Percentiles rank a stretch among this genome's conserved stretches.
phyloP scores from a whole-genome alignment of 2,329 filamentous ascomycete species.

The Teratosphaeria nubilosa region DNA sequence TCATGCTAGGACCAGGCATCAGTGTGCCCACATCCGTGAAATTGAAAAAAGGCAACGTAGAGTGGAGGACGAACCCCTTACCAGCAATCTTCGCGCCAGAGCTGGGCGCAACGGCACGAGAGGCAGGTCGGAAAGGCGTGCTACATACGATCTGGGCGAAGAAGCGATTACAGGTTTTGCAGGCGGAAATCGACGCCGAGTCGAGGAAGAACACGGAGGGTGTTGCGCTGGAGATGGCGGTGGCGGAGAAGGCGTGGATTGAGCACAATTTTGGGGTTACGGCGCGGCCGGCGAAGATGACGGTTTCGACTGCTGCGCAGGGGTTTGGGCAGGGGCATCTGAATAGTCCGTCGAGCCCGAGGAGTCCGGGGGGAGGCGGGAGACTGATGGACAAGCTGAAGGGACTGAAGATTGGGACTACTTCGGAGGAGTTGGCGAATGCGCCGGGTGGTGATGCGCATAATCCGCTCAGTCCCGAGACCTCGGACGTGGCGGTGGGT shows the following conservation, averaged over 20 bases:
- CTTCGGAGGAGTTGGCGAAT: constrained; percentile 21
- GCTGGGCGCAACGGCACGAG: constrained; percentile 55
- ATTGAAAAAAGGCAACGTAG: constrained; percentile 39
- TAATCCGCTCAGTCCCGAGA: constrained; percentile 52
- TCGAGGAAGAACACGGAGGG: constrained; percentile 66
- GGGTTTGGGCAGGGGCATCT: constrained; percentile 10
- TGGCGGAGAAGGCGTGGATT: constrained; percentile 79
- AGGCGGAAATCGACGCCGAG: constrained; percentile 67
- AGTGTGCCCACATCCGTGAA: constrained; percentile 63
- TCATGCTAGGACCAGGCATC: constrained; percentile 64
- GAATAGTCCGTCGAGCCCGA: constrained; percentile 49
- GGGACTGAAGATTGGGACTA: constrained; percentile 68
- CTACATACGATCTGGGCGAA: constrained; percentile 87
- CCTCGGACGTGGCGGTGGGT: constrained; percentile 53
- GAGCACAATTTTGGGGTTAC: constrained; percentile 64
- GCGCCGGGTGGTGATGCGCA: constrained; percentile 2
- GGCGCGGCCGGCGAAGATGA: constrained; percentile 31
- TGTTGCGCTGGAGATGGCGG: constrained; percentile 71
- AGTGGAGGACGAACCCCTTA: constrained; percentile 62
- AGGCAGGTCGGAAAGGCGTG: constrained; percentile 67
- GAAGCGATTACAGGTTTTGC: constrained; percentile 63
- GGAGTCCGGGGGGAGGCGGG: constrained; percentile 53
- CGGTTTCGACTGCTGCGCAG: constrained; percentile 17
- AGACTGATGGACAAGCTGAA: constrained; percentile 69
- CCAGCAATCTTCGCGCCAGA: constrained; percentile 78